Evolutionary conservation across 2,329 filamentous ascomycete species (phyloP).

Genomic region (Cladosporium sphaerospermum): DNA sequence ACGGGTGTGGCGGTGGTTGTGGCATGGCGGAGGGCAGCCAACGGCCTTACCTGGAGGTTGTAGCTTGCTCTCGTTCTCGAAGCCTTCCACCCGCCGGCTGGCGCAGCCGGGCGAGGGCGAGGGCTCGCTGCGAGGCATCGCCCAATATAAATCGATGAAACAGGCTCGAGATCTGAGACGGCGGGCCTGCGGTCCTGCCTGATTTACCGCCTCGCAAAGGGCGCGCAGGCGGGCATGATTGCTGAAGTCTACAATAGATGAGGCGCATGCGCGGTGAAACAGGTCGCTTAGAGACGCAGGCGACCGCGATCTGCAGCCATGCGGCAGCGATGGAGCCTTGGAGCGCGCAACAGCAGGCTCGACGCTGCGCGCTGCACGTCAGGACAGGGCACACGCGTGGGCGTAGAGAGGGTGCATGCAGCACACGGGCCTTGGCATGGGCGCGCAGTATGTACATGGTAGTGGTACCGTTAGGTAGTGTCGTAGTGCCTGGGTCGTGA

Average conservation of each 20-base stretch:
- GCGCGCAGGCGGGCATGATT: too few relatives aligned
- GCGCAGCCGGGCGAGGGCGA: too few relatives aligned
- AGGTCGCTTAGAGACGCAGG: slow-evolving; percentile 5
- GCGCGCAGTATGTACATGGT: too few relatives aligned
- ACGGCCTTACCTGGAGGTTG: neutral
- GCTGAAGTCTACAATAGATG: slow-evolving; percentile 7
- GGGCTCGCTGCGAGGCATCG: too few relatives aligned
- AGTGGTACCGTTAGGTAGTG: too few relatives aligned
- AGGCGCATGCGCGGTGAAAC: slow-evolving; percentile 9
- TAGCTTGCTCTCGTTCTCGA: neutral
- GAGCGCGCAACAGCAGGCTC: too few relatives aligned
- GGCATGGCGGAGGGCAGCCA: neutral
- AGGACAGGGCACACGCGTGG: too few relatives aligned
- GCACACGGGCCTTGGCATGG: too few relatives aligned
- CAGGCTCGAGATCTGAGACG: slow-evolving; percentile 5
- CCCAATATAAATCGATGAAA: neutral
- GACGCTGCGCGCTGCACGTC: too few relatives aligned
- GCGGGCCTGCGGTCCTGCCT: neutral
- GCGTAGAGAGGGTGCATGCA: too few relatives aligned
- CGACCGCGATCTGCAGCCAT: slow-evolving; percentile 2
- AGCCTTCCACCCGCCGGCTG: neutral
- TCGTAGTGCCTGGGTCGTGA: too few relatives aligned
- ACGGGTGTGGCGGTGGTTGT: slow-evolving; percentile 1
- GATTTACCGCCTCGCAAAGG: neutral
- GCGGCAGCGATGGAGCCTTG: neutral